Percentiles rank a stretch among this genome's conserved stretches.
Conservation (phyloP, 2,329 filamentous ascomycete species). For the Diplodia intermedia region DNA sequence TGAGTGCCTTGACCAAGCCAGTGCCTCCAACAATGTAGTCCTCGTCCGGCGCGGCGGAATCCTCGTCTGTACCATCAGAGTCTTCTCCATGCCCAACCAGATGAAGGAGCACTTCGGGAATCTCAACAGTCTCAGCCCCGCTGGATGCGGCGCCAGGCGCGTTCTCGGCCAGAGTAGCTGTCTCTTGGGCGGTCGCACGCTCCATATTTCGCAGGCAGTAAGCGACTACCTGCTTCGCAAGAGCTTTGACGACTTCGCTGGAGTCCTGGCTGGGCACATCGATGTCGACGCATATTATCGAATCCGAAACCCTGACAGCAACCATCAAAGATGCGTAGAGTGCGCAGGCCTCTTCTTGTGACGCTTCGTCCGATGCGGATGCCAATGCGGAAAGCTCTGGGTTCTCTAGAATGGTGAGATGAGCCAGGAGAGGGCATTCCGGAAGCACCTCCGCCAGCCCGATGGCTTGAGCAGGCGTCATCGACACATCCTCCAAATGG, state of each 20-base stretch:
- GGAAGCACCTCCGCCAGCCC: constrained; percentile 88
- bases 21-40: constrained; percentile 97
- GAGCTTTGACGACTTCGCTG: constrained; percentile 88
- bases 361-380: constrained; percentile 75
- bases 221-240: constrained; percentile 92
- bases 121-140: constrained; percentile 50
- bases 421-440: constrained; percentile 79
- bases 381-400: constrained; percentile 73
- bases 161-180: constrained; percentile 44
- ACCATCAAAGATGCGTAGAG: constrained; percentile 91
- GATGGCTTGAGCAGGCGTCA: constrained; percentile 88
- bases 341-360: constrained; percentile 91
- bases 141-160: constrained; percentile 54
- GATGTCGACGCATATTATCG: constrained; percentile 88
- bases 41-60: constrained; percentile 78
- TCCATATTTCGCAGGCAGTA: constrained; percentile 95
- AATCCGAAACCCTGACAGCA: constrained; percentile 81
- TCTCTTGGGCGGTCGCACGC: constrained; percentile 71
- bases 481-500: constrained; percentile 82
- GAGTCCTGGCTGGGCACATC: constrained; percentile 82
- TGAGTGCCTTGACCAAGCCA: constrained; percentile 90
- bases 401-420: constrained; percentile 88
- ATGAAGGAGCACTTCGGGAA: constrained; percentile 86
- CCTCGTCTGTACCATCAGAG: constrained; percentile 62
- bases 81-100: constrained; percentile 75